Conservation (phyloP, 2,329 filamentous ascomycete species). For the Microascus cirrosus region DNA sequence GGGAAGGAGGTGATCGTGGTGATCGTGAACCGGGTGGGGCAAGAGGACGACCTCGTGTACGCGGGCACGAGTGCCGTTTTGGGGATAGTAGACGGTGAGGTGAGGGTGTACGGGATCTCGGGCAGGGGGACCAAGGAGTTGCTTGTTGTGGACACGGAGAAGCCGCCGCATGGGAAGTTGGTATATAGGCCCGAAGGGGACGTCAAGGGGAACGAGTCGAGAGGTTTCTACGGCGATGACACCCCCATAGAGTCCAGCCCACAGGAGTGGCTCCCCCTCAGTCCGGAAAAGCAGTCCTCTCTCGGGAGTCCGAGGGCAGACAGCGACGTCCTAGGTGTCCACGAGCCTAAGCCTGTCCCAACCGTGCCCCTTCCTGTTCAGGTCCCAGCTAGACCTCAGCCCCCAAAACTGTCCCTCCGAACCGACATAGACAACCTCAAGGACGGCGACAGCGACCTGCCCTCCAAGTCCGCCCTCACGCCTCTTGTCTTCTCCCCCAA, state of each 20-base stretch:
- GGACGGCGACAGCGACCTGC: background rate
- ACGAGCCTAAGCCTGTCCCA: no score
- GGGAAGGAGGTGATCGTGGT: constrained; percentile 55
- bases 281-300: no score
- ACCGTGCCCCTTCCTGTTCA: no score
- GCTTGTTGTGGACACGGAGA: constrained; percentile 49
- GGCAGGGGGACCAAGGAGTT: constrained; percentile 60
- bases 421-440: no score
- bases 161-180: constrained; percentile 30
- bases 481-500: background rate
- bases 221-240: no score
- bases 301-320: no score
- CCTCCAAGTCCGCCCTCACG: background rate
- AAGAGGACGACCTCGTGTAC: constrained; percentile 55
- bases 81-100: constrained; percentile 51
- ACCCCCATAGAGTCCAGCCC: no score
- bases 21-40: constrained; percentile 59
- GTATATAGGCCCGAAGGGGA: constrained; percentile 18
- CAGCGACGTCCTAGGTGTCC: no score
- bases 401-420: no score
- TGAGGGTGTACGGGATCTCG: constrained; percentile 58
- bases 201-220: no score
- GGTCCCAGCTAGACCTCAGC: no score
- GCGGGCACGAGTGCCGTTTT: constrained; percentile 65
- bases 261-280: no score